A percentile compares a stretch with the other conserved stretches of the same genome.
Conservation (phyloP, 2,329 filamentous ascomycete genomes). For the Pseudogymnoascus sp. region DNA sequence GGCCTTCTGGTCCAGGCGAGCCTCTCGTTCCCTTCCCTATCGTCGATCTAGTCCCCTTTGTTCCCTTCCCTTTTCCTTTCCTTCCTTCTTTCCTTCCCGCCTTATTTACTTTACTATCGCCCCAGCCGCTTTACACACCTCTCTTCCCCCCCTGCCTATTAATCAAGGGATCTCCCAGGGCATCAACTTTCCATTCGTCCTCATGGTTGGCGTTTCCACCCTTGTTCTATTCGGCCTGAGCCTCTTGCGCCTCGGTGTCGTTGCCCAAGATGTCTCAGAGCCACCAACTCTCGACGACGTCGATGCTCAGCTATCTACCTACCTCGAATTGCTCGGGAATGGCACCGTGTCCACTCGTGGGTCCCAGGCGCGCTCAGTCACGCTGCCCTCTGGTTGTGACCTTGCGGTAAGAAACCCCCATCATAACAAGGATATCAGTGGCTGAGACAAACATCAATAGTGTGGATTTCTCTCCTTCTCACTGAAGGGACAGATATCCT, state of each 20-base stretch:
- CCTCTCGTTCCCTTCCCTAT: not conserved
- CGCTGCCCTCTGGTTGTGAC: conserved; percentile 3
- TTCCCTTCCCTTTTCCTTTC: not conserved
- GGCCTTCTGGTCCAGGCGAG: not conserved
- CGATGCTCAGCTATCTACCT: not conserved
- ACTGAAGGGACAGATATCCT: conserved; percentile 16
- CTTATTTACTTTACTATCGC: not conserved
- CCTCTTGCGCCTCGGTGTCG: not conserved
- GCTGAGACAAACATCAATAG: conserved; percentile 8
- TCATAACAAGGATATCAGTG: not conserved
- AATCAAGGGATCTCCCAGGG: not conserved
- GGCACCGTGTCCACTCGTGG: not conserved
- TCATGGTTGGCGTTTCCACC: conserved; percentile 2
- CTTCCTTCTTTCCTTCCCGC: not conserved
- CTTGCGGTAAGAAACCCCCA: not conserved
- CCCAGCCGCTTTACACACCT: not conserved
- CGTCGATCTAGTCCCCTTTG: too few species aligned
- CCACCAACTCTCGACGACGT: not conserved
- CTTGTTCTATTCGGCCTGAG: not conserved
- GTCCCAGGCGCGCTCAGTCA: not conserved
- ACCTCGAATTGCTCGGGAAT: not conserved
- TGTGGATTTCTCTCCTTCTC: conserved; percentile 15
- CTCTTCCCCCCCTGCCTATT: not conserved
- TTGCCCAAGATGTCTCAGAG: not conserved
- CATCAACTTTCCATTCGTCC: not conserved